A percentile compares a stretch with the other conserved stretches of the same genome.
Conservation (phyloP, 345 rosid species). For the Citrus unshiu region DNA sequence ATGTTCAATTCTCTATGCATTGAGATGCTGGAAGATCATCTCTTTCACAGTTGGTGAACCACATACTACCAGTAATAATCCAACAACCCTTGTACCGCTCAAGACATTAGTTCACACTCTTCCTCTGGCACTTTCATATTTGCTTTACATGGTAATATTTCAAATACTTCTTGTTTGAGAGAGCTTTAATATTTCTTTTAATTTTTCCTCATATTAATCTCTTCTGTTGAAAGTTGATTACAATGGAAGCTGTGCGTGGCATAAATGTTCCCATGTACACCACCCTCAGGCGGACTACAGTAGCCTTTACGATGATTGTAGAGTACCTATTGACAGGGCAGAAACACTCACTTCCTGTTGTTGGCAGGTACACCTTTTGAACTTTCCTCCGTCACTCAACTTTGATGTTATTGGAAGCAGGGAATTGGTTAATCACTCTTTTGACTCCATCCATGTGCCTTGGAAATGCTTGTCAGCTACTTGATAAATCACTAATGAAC, state of each 20-base stretch:
- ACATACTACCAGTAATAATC: conserved; percentile 18
- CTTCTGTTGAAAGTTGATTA: conserved; percentile 42
- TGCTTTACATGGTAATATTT: conserved; percentile 51
- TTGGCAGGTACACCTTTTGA: conserved; percentile 49
- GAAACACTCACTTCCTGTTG: conserved; percentile 41
- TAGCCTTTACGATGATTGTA: conserved; percentile 61
- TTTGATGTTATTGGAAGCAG: not conserved
- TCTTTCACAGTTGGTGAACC: conserved; percentile 41
- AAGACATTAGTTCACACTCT: conserved; percentile 43
- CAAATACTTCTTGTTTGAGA: not conserved
- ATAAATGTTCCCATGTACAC: conserved; percentile 83
- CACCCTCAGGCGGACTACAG: conserved; percentile 68
- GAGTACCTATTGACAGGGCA: conserved; percentile 59
- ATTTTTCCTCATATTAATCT: not conserved
- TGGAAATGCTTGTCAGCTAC: not conserved
- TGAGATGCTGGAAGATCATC: conserved; percentile 46
- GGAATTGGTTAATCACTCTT: not conserved
- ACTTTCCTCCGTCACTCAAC: conserved; percentile 2
- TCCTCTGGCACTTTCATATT: conserved; percentile 49
- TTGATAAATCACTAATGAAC: not conserved
- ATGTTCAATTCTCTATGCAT: conserved; percentile 41
- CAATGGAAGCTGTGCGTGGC: conserved; percentile 78
- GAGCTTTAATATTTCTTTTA: not conserved
- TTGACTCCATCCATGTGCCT: not conserved
- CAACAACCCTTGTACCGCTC: conserved; percentile 32